Conservation (phyloP, 1,139 yeast genomes). For the Kodamaea suecica region DNA sequence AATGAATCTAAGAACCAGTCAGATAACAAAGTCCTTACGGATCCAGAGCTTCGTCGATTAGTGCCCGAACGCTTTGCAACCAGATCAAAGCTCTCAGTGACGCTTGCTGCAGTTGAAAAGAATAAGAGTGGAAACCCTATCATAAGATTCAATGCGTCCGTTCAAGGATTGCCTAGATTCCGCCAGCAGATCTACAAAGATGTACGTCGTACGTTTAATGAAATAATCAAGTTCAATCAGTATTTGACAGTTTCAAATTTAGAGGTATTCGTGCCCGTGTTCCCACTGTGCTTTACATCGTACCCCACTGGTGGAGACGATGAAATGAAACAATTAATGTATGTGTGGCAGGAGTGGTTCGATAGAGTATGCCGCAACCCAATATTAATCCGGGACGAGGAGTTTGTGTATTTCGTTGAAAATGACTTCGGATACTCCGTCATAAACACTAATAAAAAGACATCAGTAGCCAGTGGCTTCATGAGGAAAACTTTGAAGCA, state of each 20-base stretch:
- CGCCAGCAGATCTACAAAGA: slow-evolving; percentile 70
- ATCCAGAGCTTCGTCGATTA: slow-evolving; percentile 40
- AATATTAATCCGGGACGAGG: slow-evolving; percentile 79
- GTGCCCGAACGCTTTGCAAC: slow-evolving; percentile 50
- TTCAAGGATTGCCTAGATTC: slow-evolving; percentile 64
- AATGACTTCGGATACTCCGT: slow-evolving; percentile 83
- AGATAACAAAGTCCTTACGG: background rate
- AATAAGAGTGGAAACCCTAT: slow-evolving; percentile 46
- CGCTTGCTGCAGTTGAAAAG: slow-evolving; percentile 33
- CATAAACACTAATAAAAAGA: slow-evolving; percentile 51
- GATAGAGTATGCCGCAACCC: slow-evolving; percentile 72
- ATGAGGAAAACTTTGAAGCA: slow-evolving; percentile 88
- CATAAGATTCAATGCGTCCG: slow-evolving; percentile 39
- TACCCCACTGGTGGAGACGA: slow-evolving; percentile 85
- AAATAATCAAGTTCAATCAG: slow-evolving; percentile 71
- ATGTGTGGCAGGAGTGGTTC: slow-evolving; percentile 82
- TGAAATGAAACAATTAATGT: slow-evolving; percentile 57
- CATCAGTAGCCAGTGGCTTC: slow-evolving; percentile 75
- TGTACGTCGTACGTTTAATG: slow-evolving; percentile 77
- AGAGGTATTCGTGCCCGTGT: slow-evolving; percentile 89
- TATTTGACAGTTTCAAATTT: slow-evolving; percentile 78
- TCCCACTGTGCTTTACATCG: slow-evolving; percentile 72
- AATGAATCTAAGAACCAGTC: slow-evolving; percentile 1
- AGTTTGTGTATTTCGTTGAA: slow-evolving; percentile 82
- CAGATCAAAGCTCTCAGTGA: slow-evolving; percentile 30